Conservation (phyloP, 2,329 filamentous ascomycete genomes). For the Cladosporium sp. region DNA sequence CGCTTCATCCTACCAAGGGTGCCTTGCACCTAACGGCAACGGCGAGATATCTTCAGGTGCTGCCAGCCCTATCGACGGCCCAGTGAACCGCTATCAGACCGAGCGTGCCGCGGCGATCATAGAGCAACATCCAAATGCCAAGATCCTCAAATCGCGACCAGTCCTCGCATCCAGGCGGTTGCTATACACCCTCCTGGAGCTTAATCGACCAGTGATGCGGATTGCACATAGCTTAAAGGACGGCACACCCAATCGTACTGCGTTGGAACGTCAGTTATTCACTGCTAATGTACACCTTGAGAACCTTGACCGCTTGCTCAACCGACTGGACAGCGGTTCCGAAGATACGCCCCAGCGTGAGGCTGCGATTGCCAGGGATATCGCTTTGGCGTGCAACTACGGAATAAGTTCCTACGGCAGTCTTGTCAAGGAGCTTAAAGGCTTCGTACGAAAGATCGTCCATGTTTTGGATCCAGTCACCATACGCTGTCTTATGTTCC, state of each 20-base stretch:
- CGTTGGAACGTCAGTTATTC: constrained; percentile 51
- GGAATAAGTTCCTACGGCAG: constrained; percentile 46
- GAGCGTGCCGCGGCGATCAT: constrained; percentile 21
- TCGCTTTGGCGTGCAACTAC: constrained; percentile 39
- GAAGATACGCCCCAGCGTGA: constrained; percentile 44
- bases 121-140: constrained; percentile 22
- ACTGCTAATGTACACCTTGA: constrained; percentile 52
- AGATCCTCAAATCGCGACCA: constrained; percentile 18
- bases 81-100: constrained; percentile 16
- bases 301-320: constrained; percentile 46
- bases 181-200: constrained; percentile 23
- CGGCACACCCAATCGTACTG: constrained; percentile 42
- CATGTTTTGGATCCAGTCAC: constrained; percentile 51
- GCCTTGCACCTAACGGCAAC: constrained; percentile 1
- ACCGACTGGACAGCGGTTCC: constrained; percentile 36
- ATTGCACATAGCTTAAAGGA: constrained; percentile 38
- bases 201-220: constrained; percentile 23
- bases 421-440: constrained; percentile 44
- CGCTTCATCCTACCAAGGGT: constrained; percentile 18
- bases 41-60: constrained; percentile 26
- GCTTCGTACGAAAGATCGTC: constrained; percentile 46
- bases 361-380: constrained; percentile 36
- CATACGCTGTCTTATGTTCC: constrained; percentile 52
- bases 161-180: constrained; percentile 25
- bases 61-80: constrained; percentile 27